Evolutionary conservation across 2,329 filamentous ascomycete genomes (phyloP).

Genomic region (Aureobasidium sp.): DNA sequence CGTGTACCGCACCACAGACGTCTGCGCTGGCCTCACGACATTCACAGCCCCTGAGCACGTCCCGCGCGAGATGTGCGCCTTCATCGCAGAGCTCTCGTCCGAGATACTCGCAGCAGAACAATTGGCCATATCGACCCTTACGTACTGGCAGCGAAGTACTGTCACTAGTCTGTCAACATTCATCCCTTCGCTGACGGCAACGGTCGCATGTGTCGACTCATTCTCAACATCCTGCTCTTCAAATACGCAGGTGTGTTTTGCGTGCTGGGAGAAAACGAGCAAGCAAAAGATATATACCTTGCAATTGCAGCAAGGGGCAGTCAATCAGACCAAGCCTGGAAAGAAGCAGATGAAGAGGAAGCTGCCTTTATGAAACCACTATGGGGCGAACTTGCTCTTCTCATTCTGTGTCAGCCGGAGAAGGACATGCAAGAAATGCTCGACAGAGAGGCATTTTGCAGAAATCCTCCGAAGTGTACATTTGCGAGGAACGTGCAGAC

Average conservation of each 20-base stretch:
- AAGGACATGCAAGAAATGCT: background rate
- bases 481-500: too few relatives aligned
- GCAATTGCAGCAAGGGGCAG: background rate
- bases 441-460: too few relatives aligned
- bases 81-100: background rate
- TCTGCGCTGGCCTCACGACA: background rate
- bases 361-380: background rate
- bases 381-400: background rate
- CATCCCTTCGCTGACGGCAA: background rate
- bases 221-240: background rate
- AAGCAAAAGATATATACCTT: background rate
- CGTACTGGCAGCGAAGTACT: background rate
- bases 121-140: background rate
- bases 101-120: background rate
- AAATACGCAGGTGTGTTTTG: background rate
- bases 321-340: background rate
- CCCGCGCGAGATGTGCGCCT: background rate
- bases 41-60: background rate
- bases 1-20: background rate
- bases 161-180: constrained; percentile 3
- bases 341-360: background rate
- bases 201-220: background rate
- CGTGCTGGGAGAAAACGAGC: background rate
- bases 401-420: background rate
- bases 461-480: too few relatives aligned